Conservation (phyloP, 225 moss, liverwort and hornwort species). For the Climacium dendroides region DNA sequence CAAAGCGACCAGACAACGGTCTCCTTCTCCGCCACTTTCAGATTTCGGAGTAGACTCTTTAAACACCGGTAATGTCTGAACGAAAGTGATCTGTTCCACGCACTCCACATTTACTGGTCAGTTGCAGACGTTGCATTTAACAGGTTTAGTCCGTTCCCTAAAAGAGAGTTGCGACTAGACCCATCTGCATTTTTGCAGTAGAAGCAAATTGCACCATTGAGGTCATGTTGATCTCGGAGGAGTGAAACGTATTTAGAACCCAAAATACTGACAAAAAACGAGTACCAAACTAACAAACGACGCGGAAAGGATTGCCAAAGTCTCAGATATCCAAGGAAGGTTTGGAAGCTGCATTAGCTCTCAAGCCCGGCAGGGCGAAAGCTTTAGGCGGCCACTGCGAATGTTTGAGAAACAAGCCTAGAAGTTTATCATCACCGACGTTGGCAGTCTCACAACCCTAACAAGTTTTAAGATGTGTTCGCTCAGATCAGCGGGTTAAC, state of each 20-base stretch:
- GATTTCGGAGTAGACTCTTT: no score
- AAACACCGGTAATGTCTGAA: no score
- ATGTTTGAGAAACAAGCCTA: conserved; percentile 75
- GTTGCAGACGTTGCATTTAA: no score
- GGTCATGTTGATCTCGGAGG: no score
- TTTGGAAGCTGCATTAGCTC: conserved; percentile 48
- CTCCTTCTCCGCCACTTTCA: no score
- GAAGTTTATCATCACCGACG: conserved; percentile 16
- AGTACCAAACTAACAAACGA: no score
- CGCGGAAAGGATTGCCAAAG: background rate
- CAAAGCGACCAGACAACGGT: no score
- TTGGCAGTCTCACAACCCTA: background rate
- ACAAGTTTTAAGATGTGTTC: background rate
- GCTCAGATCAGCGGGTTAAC: conserved; percentile 55
- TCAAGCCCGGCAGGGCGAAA: conserved; percentile 50
- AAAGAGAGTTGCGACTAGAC: no score
- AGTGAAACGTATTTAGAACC: accelerated
- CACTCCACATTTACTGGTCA: no score
- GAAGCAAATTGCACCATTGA: no score
- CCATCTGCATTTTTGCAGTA: background rate
- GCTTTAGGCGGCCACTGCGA: conserved; percentile 68
- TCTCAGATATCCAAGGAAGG: conserved; percentile 66
- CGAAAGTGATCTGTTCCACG: no score
- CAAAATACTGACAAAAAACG: no score
- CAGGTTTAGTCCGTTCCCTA: background rate